Percentiles rank a stretch among this genome's conserved stretches.
Evolutionary conservation across 306 rosid species (phyloP).

Genomic region (Vigna radiata): DNA sequence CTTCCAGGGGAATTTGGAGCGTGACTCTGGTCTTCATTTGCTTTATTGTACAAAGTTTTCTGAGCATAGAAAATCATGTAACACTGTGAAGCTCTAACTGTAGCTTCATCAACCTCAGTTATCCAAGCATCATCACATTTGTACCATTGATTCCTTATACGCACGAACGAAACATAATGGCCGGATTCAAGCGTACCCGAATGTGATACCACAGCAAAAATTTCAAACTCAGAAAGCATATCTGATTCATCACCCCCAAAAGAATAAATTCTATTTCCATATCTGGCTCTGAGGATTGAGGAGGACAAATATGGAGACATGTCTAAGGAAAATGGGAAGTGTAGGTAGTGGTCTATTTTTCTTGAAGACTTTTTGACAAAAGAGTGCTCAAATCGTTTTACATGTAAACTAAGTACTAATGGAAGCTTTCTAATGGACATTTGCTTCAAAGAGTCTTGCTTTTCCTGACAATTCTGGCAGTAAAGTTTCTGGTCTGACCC

Average conservation of each 20-base stretch:
- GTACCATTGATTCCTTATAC: slow-evolving; percentile 78
- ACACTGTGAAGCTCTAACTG: slow-evolving; percentile 87
- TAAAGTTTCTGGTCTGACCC: slow-evolving; percentile 92
- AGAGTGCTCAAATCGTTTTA: slow-evolving; percentile 88
- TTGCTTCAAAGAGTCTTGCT: slow-evolving; percentile 77
- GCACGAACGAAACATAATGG: slow-evolving; percentile 79
- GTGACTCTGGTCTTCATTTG: slow-evolving; percentile 57
- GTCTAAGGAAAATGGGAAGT: slow-evolving; percentile 85
- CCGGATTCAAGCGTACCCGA: slow-evolving; percentile 89
- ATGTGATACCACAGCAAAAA: slow-evolving; percentile 86
- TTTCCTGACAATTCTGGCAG: slow-evolving; percentile 77
- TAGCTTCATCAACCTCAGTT: slow-evolving; percentile 78
- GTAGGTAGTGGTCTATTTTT: slow-evolving; percentile 78
- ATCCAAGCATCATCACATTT: slow-evolving; percentile 94
- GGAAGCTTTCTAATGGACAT: slow-evolving; percentile 89
- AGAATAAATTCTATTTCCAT: slow-evolving; percentile 80
- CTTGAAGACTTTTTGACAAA: slow-evolving; percentile 63
- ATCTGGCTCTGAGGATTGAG: slow-evolving; percentile 79
- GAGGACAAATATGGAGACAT: slow-evolving; percentile 83
- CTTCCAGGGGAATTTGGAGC: slow-evolving; percentile 55
- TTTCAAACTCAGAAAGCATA: slow-evolving; percentile 65
- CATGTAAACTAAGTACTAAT: slow-evolving; percentile 75
- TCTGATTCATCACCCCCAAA: slow-evolving; percentile 79
- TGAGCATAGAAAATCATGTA: slow-evolving; percentile 88
- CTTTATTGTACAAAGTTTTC: slow-evolving; percentile 59